Evolutionary conservation across 2,329 filamentous ascomycete genomes (phyloP).

Genomic region (Colletotrichum gloeosporioides): DNA sequence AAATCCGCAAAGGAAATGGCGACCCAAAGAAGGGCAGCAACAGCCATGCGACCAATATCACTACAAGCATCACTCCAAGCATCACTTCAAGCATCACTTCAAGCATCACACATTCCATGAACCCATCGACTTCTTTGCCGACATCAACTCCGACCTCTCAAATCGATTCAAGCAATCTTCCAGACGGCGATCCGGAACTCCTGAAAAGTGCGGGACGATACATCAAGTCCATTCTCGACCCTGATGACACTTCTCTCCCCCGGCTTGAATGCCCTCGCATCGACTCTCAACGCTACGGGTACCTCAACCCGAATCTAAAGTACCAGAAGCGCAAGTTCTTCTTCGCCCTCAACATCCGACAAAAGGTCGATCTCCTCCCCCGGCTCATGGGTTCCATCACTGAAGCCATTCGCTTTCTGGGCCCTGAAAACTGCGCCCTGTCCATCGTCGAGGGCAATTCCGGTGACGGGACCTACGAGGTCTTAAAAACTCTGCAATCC

Average conservation of each 20-base stretch:
- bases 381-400: slow-evolving; percentile 57
- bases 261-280: slow-evolving; percentile 33
- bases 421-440: slow-evolving; percentile 53
- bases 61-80: neutral
- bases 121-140: neutral
- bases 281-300: slow-evolving; percentile 24
- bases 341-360: slow-evolving; percentile 58
- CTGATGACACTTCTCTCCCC: slow-evolving; percentile 24
- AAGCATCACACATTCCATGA: neutral
- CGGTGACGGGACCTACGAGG: slow-evolving; percentile 56
- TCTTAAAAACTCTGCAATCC: slow-evolving; percentile 46
- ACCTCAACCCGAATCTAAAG: slow-evolving; percentile 16
- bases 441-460: slow-evolving; percentile 64
- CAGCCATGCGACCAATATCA: neutral
- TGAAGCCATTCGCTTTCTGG: slow-evolving; percentile 54
- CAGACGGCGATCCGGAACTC: slow-evolving; percentile 2
- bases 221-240: slow-evolving; percentile 32
- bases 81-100: too few species aligned
- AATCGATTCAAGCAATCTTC: neutral
- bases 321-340: slow-evolving; percentile 41
- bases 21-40: neutral
- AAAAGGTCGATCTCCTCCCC: slow-evolving; percentile 50
- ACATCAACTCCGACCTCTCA: neutral
- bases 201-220: slow-evolving; percentile 22
- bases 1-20: neutral